Evolutionary conservation across 78 protist genomes (phyloP), one percentile per base, ranked within the genome.

Genomic region (Cyanophora paradoxa): DNA sequence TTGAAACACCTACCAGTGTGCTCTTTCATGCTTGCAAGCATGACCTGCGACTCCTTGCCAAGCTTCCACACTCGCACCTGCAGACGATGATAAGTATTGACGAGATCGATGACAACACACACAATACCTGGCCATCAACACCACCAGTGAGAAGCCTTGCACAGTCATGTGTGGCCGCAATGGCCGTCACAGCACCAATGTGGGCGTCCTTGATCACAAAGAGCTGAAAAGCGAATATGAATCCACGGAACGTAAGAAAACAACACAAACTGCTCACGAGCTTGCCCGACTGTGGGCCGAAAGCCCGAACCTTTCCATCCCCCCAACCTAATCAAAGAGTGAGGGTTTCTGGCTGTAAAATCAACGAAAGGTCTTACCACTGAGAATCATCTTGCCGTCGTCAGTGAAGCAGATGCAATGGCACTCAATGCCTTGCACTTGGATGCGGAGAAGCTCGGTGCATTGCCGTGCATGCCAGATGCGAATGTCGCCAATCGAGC

Each of bases 151-250:
- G 3, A 22, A 86, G 10, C 33, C 50, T 24, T 56, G 17, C 20
- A 33, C 78, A 14, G 76, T 78, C 72, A 66, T 62, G 4, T 33
- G 77, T 11, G 33, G 42, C 11, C 44, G 70, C 54, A 28, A 84
- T 1, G n/a, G 87, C 76, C 24, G 84, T 84, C 74, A 84, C 85
- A 1, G 76, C 86, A 20, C 77, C 77, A 19, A 76, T 59, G 70
- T 88, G 92, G 8, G 92, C 92, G 62, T 83, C 79, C 76, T 79
- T 39, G 78, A 88, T 83, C 24, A 64, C 85, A 72, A 24, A 86
- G 8, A 63, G 72, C 74, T 59, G 65, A 5, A 14, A 13, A 10
- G 48, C 6, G 48, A 42, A 6, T 13, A 10, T 6, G 48, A 13
- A 10, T 13, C 22, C 6, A 6, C 22, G 10, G 48, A 6, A 10